These are phyloP conservation scores for Cystobasidium tubakii DNA, from an alignment of 768 basidiomycete genomes.

Conservation along the genomic window DNA sequence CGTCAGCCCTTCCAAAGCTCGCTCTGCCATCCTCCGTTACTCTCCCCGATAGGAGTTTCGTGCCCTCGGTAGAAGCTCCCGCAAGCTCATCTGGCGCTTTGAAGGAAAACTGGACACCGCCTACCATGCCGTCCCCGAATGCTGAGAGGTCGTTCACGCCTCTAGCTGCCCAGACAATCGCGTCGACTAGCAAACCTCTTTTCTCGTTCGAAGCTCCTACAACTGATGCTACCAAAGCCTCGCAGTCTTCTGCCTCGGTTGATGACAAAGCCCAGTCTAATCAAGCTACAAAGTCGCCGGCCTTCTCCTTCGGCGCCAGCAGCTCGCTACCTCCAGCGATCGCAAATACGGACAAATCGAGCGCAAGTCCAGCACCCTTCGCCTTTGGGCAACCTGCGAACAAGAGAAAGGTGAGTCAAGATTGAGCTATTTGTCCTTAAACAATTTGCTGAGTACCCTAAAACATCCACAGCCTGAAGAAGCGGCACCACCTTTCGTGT, in stretches of 20 bases:
- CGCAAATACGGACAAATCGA: too few species aligned
- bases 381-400: background rate
- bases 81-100: background rate
- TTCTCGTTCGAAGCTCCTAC: conserved; percentile 1
- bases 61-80: background rate
- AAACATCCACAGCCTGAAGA: background rate
- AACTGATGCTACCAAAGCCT: background rate
- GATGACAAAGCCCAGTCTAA: background rate
- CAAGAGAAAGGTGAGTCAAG: background rate
- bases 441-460: too few species aligned
- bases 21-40: background rate
- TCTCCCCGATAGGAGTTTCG: background rate
- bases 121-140: background rate
- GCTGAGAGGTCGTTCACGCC: too few species aligned
- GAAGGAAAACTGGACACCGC: background rate
- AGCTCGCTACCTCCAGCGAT: too few species aligned
- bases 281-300: background rate
- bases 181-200: background rate
- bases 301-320: background rate
- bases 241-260: background rate
- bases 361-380: background rate
- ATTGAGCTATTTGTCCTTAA: too few species aligned
- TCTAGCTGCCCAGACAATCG: too few species aligned
- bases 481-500: background rate
- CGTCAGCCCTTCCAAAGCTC: background rate